phyloP scores from a whole-genome alignment of 371 early-diverging fungal species.

The Mortierella sp. region DNA sequence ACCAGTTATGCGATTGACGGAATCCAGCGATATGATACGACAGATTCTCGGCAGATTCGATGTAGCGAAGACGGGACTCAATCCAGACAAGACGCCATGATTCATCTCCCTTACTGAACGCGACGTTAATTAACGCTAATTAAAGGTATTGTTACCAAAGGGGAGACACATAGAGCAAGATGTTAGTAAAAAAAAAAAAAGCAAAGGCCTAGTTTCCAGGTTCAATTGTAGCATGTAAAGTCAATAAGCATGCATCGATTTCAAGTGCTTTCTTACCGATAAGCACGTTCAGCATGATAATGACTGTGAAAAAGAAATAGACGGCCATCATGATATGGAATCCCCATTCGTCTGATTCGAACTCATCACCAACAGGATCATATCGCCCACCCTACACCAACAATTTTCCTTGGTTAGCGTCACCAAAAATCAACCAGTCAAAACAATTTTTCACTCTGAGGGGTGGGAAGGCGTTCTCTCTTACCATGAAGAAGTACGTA shows the following conservation, averaged over 20 bases:
- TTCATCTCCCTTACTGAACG: slow-evolving; percentile 16
- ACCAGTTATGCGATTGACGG: slow-evolving; percentile 16
- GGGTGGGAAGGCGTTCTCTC: not conserved
- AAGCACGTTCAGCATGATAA: slow-evolving; percentile 45
- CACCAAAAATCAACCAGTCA: no score
- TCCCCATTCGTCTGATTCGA: not conserved
- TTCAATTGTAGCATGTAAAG: not conserved
- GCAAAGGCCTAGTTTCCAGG: not conserved
- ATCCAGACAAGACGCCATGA: slow-evolving; percentile 14
- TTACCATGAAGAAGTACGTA: slow-evolving; percentile 45
- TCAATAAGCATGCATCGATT: not conserved
- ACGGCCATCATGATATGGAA: slow-evolving; percentile 42
- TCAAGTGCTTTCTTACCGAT: slow-evolving; percentile 43
- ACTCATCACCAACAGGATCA: slow-evolving; percentile 19
- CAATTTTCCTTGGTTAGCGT: no score
- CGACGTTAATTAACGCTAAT: slow-evolving; percentile 32
- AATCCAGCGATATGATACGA: slow-evolving; percentile 12
- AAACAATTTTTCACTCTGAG: not conserved
- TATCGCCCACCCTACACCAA: slow-evolving; percentile 31
- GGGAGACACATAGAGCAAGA: no score
- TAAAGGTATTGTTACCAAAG: no score
- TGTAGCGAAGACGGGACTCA: slow-evolving; percentile 8
- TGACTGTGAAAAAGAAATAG: slow-evolving; percentile 43
- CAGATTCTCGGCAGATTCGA: slow-evolving; percentile 19
- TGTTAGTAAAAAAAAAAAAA: not conserved